These are phyloP conservation scores for Huntiella abstrusa DNA, from an alignment of 2,329 filamentous ascomycete genomes.

Conservation along the genomic window DNA sequence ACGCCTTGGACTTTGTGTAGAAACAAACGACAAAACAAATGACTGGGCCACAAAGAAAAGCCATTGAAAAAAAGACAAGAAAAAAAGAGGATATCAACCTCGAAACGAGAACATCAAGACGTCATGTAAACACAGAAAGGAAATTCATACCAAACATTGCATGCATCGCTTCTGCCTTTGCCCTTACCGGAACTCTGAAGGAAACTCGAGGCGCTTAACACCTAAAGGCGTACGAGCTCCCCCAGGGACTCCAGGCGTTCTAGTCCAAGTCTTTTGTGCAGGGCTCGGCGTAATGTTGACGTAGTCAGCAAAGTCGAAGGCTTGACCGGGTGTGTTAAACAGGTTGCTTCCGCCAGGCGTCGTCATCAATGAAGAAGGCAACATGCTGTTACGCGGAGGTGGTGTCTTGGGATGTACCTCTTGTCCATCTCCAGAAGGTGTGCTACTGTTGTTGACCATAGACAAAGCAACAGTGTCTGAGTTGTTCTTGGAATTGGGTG, in stretches of 20 bases:
- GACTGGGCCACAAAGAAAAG: neutral
- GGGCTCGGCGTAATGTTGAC: constrained; percentile 94
- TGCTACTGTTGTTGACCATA: constrained; percentile 28
- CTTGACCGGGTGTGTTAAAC: constrained; percentile 60
- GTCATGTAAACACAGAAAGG: neutral
- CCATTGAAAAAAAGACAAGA: constrained; percentile 3
- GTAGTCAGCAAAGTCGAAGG: constrained; percentile 89
- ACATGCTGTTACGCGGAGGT: constrained; percentile 43
- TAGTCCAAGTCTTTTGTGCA: constrained; percentile 64
- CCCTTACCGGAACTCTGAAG: constrained; percentile 10
- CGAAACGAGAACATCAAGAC: constrained; percentile 5
- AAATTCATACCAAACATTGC: neutral
- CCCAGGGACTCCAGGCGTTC: constrained; percentile 46
- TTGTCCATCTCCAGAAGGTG: constrained; percentile 18
- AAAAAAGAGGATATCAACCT: constrained; percentile 1
- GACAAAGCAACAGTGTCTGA: constrained; percentile 2
- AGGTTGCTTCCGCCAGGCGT: constrained; percentile 55
- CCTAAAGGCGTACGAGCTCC: constrained; percentile 20
- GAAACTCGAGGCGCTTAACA: constrained; percentile 10
- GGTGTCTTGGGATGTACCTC: constrained; percentile 43
- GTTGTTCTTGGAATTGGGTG: constrained; percentile 49
- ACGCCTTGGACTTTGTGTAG: neutral
- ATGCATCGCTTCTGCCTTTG: neutral
- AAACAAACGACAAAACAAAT: constrained; percentile 1
- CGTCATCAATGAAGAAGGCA: constrained; percentile 77